Percentiles rank a stretch among this genome's conserved stretches.
These are phyloP conservation scores for Chlorella sp. DNA, from an alignment of 139 green algal species.

Conservation along the genomic window DNA sequence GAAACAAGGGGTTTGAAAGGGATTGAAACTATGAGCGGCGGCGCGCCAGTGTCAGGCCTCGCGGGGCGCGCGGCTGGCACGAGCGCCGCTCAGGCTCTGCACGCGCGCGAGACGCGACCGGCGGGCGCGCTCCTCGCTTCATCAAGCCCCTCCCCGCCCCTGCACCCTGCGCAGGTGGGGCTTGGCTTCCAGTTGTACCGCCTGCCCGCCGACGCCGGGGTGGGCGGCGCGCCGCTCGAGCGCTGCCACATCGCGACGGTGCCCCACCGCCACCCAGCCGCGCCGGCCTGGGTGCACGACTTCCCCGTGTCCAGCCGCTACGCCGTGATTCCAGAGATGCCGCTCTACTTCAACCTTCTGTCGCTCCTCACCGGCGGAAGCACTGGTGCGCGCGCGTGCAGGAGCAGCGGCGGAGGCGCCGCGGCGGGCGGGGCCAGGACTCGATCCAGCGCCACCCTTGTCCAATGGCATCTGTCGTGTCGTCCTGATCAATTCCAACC, in stretches of 20 bases:
- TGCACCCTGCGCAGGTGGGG: constrained; percentile 18
- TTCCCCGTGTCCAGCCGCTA: constrained; percentile 62
- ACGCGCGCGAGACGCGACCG: too few relatives aligned
- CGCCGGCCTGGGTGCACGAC: constrained; percentile 80
- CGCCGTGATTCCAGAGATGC: constrained; percentile 67
- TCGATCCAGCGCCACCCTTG: too few relatives aligned
- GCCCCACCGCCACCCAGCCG: constrained; percentile 27
- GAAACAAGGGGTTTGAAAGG: too few relatives aligned
- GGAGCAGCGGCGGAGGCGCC: too few relatives aligned
- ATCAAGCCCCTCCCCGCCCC: neutral
- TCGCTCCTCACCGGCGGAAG: constrained; percentile 42
- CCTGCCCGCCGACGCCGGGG: neutral
- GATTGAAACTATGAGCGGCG: too few relatives aligned
- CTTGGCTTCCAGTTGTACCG: constrained; percentile 34
- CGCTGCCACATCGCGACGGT: constrained; percentile 47
- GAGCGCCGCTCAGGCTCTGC: too few relatives aligned
- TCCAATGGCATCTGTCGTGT: too few relatives aligned
- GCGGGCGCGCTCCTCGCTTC: too few relatives aligned
- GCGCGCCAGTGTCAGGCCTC: too few relatives aligned
- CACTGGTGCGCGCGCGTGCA: neutral
- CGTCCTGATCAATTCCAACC: too few relatives aligned
- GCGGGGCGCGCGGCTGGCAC: too few relatives aligned
- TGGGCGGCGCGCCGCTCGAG: constrained; percentile 6
- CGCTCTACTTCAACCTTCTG: constrained; percentile 68
- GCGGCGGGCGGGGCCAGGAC: too few relatives aligned